Evolutionary conservation across 306 rosid genomes (phyloP), one percentile per base, ranked within the genome.

Genomic region (Potentilla sterilis): DNA sequence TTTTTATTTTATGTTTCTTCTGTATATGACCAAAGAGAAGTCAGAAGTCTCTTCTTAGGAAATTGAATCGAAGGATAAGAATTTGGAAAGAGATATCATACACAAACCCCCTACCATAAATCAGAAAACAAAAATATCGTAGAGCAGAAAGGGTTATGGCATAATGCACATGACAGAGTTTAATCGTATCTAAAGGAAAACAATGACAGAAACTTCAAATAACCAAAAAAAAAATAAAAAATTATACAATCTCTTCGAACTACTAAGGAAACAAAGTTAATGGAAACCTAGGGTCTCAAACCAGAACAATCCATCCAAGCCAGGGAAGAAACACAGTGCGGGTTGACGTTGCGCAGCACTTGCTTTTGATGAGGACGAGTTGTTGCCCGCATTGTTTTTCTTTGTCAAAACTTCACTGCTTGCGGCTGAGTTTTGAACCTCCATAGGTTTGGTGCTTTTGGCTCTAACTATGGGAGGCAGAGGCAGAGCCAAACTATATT

Each of bases 231-330:
- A n/a, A n/a, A n/a, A n/a, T n/a, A 47, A 0, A 48, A 6, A 52
- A 3, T 52, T 2, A 5, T 6, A 9, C 28, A 57, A 22, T 57
- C 38, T 14, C 15, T 35, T 5, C 9, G 3, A 28, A 61, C 15
- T 34, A 62, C 42, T 15, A 35, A 34, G 15, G 3, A 2, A 35
- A 55, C 52, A 11, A 40, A 7, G 3, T 14, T 42, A 22, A 19
- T 73, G 24, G 34, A 46, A 70, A 12, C 77, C 67, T 22, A 77
- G 14, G 9, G 79, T 82, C 37, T 73, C 85, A 14, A 72, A 77
- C 52, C 76, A 57, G 73, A 48, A 19, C 3, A 82, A 21, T 8
- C 85, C 79, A 75, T 82, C 79, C 1, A 77, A 74, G 48, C 48
- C 67, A 48, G 79, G 79, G 1, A 76, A 70, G 47, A 68, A 74